These are phyloP conservation scores for Ceratocystis destructans DNA, from an alignment of 2,329 filamentous ascomycete species.

Conservation along the genomic window DNA sequence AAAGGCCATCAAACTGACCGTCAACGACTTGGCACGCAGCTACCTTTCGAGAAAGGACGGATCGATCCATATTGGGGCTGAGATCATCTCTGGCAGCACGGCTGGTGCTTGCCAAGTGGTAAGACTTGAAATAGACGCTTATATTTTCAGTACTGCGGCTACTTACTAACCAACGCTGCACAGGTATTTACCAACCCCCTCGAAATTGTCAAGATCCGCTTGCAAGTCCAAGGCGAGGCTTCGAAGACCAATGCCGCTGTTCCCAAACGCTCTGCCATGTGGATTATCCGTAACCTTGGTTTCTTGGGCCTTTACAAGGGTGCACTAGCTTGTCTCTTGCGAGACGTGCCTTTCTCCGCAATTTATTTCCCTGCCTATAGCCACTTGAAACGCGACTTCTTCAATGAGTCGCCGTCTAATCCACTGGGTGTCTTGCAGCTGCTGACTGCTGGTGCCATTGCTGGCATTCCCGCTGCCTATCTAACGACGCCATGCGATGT, in stretches of 20 bases:
- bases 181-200: slow-evolving; percentile 94
- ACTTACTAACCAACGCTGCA: slow-evolving; percentile 11
- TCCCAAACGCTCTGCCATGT: slow-evolving; percentile 88
- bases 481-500: slow-evolving; percentile 95
- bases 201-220: slow-evolving; percentile 97
- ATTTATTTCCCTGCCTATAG: slow-evolving; percentile 98
- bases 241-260: slow-evolving; percentile 59
- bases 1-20: slow-evolving; percentile 97
- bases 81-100: slow-evolving; percentile 75
- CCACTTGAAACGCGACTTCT: slow-evolving; percentile 86
- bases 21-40: slow-evolving; percentile 82
- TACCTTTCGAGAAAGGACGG: slow-evolving; percentile 61
- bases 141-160: neutral
- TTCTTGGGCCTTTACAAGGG: slow-evolving; percentile 94
- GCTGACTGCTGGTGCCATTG: slow-evolving; percentile 85
- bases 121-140: slow-evolving; percentile 32
- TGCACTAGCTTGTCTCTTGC: slow-evolving; percentile 81
- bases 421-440: slow-evolving; percentile 84
- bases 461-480: slow-evolving; percentile 83
- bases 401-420: slow-evolving; percentile 76
- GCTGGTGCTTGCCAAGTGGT: slow-evolving; percentile 95
- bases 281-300: slow-evolving; percentile 93
- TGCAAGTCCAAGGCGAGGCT: slow-evolving; percentile 93
- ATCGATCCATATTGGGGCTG: slow-evolving; percentile 54
- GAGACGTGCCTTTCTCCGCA: slow-evolving; percentile 93